Conservation (phyloP, 1,284 basidiomycete genomes). For the Malassezia psittaci region DNA sequence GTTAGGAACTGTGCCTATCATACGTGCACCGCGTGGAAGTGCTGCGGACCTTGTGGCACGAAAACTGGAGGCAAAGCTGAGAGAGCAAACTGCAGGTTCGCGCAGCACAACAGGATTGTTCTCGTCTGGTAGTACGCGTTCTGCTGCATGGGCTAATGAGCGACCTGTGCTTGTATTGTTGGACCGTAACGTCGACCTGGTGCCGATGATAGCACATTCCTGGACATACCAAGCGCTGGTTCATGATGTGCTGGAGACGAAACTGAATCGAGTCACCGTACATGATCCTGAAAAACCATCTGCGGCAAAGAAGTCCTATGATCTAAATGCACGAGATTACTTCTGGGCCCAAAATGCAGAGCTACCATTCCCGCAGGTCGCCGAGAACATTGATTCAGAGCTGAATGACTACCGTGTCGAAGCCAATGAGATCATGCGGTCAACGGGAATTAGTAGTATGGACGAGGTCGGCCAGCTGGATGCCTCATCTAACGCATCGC, state of each 20-base stretch:
- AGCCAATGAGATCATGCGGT: constrained; percentile 90
- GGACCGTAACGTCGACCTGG: constrained; percentile 88
- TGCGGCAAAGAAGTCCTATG: constrained; percentile 54
- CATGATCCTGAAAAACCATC: constrained; percentile 25
- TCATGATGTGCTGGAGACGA: constrained; percentile 93
- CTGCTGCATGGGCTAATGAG: constrained; percentile 19
- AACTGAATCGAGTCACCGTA: constrained; percentile 86
- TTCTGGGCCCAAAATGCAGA: constrained; percentile 97
- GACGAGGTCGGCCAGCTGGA: constrained; percentile 65
- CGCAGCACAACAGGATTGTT: constrained; percentile 43
- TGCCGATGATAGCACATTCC: constrained; percentile 88
- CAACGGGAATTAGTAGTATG: constrained; percentile 88
- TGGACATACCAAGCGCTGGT: constrained; percentile 99
- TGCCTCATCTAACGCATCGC: constrained; percentile 82
- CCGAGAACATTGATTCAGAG: constrained; percentile 90
- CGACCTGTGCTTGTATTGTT: constrained; percentile 66
- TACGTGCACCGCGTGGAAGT: constrained; percentile 86
- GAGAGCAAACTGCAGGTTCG: constrained; percentile 78
- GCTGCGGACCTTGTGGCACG: constrained; percentile 97
- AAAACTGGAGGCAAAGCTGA: constrained; percentile 81
- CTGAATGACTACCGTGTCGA: constrained; percentile 87
- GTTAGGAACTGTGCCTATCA: constrained; percentile 82
- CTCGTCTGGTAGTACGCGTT: constrained; percentile 14
- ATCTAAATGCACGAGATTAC: constrained; percentile 95
- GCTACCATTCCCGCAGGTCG: constrained; percentile 94